Evolutionary conservation across 805 yeast species (phyloP), one percentile per base, ranked within the genome.

Genomic region (Wickerhamiella musiphila): DNA sequence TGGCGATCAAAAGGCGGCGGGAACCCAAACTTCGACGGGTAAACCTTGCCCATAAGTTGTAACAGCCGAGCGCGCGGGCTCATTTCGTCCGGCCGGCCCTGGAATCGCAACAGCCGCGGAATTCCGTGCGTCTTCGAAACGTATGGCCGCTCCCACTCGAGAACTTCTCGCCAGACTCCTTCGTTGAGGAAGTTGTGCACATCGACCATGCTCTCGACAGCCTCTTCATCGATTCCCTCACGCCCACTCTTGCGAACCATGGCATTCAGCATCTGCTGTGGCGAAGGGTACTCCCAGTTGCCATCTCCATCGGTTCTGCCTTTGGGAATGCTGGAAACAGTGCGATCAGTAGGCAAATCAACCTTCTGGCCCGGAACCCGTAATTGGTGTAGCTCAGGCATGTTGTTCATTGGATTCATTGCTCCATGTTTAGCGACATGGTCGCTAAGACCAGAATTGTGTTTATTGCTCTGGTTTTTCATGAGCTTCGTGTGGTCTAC

Each of bases 191-290:
- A 90, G 54, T 90, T 90, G 56, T 90, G 99, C 28, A 90, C 93
- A 42, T 77, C 86, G 17, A 90, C 98, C 99, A 90, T 90, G 29
- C 79, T 68, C 44, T 81, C 94, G 3, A 90, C 95, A 1, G 94
- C 94, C 41, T 82, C 94, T 52, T 84, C 96, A 3, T 86, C 92
- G 33, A 86, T 68, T 29, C 76, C 92, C 28, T 79, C 77, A 2
- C 40, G 41, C 48, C 90, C 86, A 14, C 94, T 94, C 58, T 90
- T 90, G 41, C 86, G 71, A 18, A 83, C 59, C 96, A 90, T 86
- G 9, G 99, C 99, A 48, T 86, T 84, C 43, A 83, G 73, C 99
- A 90, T 90, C 53, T 90, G 99, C 56, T 90, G 98, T 1, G 99
- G 98, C 2, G 94, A 81, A 2, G 99, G 99, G 51, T 90, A 90